These are phyloP conservation scores for Styphnolobium japonicum DNA, from an alignment of 306 rosid genomes.

Conservation along the genomic window DNA sequence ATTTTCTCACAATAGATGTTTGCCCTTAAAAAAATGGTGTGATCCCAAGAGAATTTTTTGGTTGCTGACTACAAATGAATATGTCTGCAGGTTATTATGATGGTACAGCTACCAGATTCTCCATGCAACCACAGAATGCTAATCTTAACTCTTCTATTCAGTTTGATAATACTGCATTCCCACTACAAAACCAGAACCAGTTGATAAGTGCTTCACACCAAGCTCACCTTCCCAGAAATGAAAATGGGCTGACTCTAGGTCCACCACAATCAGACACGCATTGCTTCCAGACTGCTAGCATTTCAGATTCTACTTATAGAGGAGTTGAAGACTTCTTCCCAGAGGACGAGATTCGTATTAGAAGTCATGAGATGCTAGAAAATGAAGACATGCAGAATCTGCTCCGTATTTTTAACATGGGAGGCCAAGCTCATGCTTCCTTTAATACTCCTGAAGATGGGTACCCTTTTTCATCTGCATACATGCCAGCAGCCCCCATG, in stretches of 20 bases:
- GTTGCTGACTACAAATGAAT: constrained; percentile 28
- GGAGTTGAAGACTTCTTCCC: constrained; percentile 61
- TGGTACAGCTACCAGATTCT: constrained; percentile 38
- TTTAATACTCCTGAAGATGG: constrained; percentile 50
- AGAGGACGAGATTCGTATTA: constrained; percentile 79
- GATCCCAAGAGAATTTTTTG: not conserved
- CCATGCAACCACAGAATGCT: constrained; percentile 48
- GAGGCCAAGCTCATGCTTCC: constrained; percentile 52
- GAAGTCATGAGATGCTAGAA: constrained; percentile 90
- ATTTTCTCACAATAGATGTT: not conserved
- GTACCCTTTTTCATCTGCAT: constrained; percentile 49
- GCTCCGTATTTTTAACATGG: constrained; percentile 66
- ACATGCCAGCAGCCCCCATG: constrained; percentile 40
- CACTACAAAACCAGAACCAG: constrained; percentile 60
- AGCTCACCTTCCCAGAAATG: constrained; percentile 55
- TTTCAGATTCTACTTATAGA: constrained; percentile 50
- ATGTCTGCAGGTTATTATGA: constrained; percentile 58
- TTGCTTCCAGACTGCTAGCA: constrained; percentile 48
- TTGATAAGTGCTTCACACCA: constrained; percentile 48
- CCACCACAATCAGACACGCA: constrained; percentile 40
- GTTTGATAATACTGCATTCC: constrained; percentile 46
- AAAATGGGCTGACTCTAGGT: constrained; percentile 43
- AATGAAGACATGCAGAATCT: constrained; percentile 86
- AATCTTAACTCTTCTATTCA: constrained; percentile 46
- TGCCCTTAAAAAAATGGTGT: not conserved